Conservation (phyloP, 768 basidiomycete species). For the Tulasnella sp. region DNA sequence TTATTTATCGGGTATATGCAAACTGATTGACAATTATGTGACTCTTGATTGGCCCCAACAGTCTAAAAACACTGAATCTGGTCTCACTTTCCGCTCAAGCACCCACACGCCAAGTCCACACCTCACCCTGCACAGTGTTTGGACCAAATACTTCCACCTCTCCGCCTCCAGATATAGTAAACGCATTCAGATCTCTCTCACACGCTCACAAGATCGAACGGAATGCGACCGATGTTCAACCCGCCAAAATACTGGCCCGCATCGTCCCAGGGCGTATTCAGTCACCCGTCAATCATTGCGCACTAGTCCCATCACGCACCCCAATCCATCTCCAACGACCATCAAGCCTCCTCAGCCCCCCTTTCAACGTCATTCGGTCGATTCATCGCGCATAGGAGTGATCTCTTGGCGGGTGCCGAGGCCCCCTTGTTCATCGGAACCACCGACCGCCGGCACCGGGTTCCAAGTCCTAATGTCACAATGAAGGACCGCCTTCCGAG, state of each 20-base stretch:
- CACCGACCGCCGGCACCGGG: neutral
- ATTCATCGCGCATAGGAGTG: neutral
- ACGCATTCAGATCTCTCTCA: neutral
- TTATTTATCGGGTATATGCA: neutral
- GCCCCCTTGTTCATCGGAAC: neutral
- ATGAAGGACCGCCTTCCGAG: too few species aligned
- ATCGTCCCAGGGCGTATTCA: neutral
- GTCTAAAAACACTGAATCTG: neutral
- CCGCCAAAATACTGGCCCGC: neutral
- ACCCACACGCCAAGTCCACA: neutral
- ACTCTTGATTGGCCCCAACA: neutral
- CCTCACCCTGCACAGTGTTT: neutral
- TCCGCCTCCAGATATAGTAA: neutral
- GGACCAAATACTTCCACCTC: neutral
- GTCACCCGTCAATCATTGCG: neutral
- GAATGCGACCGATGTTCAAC: neutral
- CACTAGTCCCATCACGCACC: neutral
- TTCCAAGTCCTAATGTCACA: neutral
- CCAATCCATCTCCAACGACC: neutral
- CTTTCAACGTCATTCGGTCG: neutral
- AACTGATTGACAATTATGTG: neutral
- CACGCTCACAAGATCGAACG: neutral
- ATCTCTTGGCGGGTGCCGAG: neutral
- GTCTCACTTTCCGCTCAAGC: neutral
- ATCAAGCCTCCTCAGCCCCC: neutral